Percentiles rank a stretch among this genome's conserved stretches.
phyloP scores from a whole-genome alignment of 75 land plant species.

The Pinus albicaulis region DNA sequence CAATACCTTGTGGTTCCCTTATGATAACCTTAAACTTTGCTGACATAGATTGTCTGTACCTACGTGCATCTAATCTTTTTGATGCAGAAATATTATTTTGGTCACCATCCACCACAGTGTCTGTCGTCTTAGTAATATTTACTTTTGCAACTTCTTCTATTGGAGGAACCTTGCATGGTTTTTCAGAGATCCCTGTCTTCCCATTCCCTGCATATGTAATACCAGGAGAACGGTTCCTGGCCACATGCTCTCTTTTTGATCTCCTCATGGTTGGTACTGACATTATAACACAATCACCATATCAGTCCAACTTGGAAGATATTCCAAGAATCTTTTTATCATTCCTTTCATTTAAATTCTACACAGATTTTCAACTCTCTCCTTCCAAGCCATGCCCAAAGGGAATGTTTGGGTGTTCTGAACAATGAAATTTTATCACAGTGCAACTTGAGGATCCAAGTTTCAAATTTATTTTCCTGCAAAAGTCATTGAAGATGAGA shows the following conservation, averaged over 20 bases:
- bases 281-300: not conserved
- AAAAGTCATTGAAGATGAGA: not conserved
- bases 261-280: conserved; percentile 9
- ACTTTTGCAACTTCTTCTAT: not conserved
- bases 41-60: not conserved
- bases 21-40: conserved; percentile 5
- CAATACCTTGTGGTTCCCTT: conserved; percentile 6
- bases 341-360: not conserved
- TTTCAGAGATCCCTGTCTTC: conserved; percentile 5
- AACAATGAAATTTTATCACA: not conserved
- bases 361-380: not conserved
- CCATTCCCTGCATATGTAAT: not conserved
- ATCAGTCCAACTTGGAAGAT: not conserved
- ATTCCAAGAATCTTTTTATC: not conserved
- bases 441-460: not conserved
- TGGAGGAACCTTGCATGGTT: not conserved
- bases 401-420: not conserved
- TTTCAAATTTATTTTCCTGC: not conserved
- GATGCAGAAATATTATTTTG: not conserved
- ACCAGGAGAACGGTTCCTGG: conserved; percentile 8
- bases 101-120: not conserved
- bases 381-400: not conserved
- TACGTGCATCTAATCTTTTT: conserved; percentile 8
- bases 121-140: not conserved
- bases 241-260: conserved; percentile 4